A percentile compares a stretch with the other conserved stretches of the same genome.
Conservation (phyloP, 352 stramenopile genomes). For the Globisporangium alternatum region DNA sequence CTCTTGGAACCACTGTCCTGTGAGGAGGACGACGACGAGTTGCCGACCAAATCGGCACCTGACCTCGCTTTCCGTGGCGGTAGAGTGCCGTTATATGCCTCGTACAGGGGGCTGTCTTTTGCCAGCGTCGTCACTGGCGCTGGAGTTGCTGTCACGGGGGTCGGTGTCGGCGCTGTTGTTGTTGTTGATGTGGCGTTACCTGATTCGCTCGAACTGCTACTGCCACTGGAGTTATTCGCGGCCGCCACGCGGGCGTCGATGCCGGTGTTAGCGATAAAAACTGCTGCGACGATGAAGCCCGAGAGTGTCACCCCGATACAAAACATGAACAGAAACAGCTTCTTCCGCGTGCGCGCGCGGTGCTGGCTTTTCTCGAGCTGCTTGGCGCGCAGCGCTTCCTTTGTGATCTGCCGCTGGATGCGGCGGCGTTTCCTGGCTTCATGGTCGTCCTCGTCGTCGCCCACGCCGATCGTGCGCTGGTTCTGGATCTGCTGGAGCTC, state of each 20-base stretch:
- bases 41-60: constrained; percentile 19
- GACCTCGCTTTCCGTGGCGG: constrained; percentile 17
- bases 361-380: constrained; percentile 57
- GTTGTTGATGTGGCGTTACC: background rate
- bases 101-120: constrained; percentile 16
- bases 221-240: constrained; percentile 16
- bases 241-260: constrained; percentile 25
- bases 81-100: constrained; percentile 18
- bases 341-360: constrained; percentile 47
- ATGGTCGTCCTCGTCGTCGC: constrained; percentile 25
- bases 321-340: constrained; percentile 53
- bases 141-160: constrained; percentile 7
- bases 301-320: constrained; percentile 59
- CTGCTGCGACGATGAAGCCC: constrained; percentile 53
- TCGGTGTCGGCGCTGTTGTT: constrained; percentile 6
- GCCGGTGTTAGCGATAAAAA: constrained; percentile 52
- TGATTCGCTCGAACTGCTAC: constrained; percentile 1
- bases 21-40: constrained; percentile 4
- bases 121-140: constrained; percentile 14
- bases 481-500: constrained; percentile 14
- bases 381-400: constrained; percentile 55
- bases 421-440: constrained; percentile 44
- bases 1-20: background rate
- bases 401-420: constrained; percentile 48
- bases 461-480: constrained; percentile 18